Evolutionary conservation across 192 early-diverging fungal species (phyloP).

Genomic region (Entomortierella lignicola): DNA sequence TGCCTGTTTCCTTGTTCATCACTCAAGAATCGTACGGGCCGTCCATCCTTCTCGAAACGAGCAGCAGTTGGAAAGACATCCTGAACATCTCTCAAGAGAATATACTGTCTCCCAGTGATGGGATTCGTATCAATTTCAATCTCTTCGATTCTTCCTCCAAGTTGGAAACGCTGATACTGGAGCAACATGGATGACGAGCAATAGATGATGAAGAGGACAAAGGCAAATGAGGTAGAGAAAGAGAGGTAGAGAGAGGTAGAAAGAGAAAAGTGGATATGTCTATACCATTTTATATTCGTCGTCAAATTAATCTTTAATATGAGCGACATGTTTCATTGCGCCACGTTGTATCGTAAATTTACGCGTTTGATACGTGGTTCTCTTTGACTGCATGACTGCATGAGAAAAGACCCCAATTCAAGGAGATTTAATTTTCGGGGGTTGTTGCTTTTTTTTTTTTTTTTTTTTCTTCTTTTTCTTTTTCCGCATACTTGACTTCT

Average conservation of each 20-base stretch:
- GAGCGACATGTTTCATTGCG: conserved; percentile 1
- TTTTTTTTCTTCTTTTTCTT: neutral
- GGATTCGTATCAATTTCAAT: conserved; percentile 19
- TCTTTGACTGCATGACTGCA: neutral
- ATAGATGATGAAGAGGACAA: neutral
- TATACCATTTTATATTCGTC: neutral
- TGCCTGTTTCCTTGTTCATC: conserved; percentile 33
- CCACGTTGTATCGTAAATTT: conserved; percentile 1
- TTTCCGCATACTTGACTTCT: neutral
- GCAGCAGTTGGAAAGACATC: conserved; percentile 37
- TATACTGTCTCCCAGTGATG: conserved; percentile 7
- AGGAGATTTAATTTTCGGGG: too few species aligned
- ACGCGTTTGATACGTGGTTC: neutral
- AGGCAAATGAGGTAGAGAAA: neutral
- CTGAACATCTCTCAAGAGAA: conserved; percentile 29
- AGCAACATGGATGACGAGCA: conserved; percentile 16
- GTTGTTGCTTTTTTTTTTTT: too few species aligned
- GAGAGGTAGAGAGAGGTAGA: neutral
- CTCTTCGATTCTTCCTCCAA: conserved; percentile 19
- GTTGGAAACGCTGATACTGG: conserved; percentile 29
- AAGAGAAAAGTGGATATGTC: neutral
- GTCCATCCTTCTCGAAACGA: conserved; percentile 32
- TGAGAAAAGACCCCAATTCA: too few species aligned
- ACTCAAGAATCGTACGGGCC: conserved; percentile 23
- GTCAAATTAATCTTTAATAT: too few species aligned